Conservation (phyloP, 164 flowering plant genomes). For the Umbilicus rupestris region DNA sequence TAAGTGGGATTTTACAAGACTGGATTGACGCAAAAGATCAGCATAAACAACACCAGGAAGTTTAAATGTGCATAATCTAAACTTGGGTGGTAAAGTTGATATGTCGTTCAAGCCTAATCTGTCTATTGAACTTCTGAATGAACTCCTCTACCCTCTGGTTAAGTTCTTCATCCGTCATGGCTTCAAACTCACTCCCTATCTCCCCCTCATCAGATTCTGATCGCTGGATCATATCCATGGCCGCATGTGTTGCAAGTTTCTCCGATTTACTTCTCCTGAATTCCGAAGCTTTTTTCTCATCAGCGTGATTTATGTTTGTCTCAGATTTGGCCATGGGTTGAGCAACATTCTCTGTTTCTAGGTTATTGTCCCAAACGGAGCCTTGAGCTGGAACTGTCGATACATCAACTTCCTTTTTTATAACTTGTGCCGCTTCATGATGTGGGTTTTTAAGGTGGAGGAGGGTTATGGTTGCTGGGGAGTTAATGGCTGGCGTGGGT, state of each 20-base stretch:
- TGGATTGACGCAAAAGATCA: no score
- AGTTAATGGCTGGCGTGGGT: constrained; percentile 4
- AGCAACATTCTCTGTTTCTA: neutral
- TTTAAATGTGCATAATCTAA: neutral
- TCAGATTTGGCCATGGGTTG: no score
- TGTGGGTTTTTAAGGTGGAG: neutral
- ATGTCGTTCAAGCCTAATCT: constrained; percentile 40
- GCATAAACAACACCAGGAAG: no score
- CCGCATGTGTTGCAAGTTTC: neutral
- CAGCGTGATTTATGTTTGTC: neutral
- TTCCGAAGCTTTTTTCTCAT: neutral
- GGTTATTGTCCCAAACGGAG: neutral
- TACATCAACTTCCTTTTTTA: neutral
- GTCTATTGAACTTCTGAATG: constrained; percentile 37
- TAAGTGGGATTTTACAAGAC: no score
- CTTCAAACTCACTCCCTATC: constrained; percentile 24
- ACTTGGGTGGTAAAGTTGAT: neutral
- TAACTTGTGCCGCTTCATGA: neutral
- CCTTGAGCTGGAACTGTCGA: neutral
- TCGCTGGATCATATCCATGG: neutral
- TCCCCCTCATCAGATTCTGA: neutral
- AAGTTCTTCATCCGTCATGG: constrained; percentile 45
- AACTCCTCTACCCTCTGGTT: constrained; percentile 60
- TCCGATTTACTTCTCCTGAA: neutral
- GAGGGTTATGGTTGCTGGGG: neutral